Base-by-base conservation (phyloP, 345 rosid species). In the Melastoma malabathricum region DNA sequence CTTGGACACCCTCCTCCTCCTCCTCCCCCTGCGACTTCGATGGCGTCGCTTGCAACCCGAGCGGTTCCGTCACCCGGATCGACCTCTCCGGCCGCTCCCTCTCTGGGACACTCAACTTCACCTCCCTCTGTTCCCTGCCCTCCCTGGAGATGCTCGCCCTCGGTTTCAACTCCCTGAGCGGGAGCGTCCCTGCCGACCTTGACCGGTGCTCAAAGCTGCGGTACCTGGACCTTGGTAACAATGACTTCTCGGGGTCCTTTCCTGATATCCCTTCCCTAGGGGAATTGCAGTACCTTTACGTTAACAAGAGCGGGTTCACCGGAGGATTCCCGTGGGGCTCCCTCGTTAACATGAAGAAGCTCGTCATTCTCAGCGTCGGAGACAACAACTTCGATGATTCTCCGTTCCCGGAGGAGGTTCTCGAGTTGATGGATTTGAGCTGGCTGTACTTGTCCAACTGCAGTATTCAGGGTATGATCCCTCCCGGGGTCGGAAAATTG, bases 261-360 rank as follows among this genome's bases (percentile, higher is more conserved):
- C 98, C 95, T 0, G 76, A 69, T 1, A 49, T 87, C 48, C 70
- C 96, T 0, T 43, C 78, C 53, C 56, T 90, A 6, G 63, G 7
- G 39, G 67, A 75, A 47, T 62, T 90, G 43, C 74, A 71, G 56
- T 72, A 60, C 58, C 68, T 86, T 1, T 68, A 76, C 58, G 18
- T 86, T 29, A 86, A 87, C 65, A 65, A 13, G 43, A 84, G 82
- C 25, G 84, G 83, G 1, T 71, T 84, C 47, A 66, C 83, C 0
- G 89, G 89, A 19, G 51, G 29, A n/a, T 84, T 86, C 48, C 96
- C 95, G 0, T 84, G 92, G 96, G 61, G 63, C 2, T 84, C 95
- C 5, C 65, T 86, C 0, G 61, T 44, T 47, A 80, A 74, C 72
- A 68, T 75, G 63, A 62, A 72, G 3, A 47, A 62, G 15, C 79